These are phyloP conservation scores for Cercospora canescens DNA, from an alignment of 2,329 filamentous ascomycete genomes.

Conservation along the genomic window DNA sequence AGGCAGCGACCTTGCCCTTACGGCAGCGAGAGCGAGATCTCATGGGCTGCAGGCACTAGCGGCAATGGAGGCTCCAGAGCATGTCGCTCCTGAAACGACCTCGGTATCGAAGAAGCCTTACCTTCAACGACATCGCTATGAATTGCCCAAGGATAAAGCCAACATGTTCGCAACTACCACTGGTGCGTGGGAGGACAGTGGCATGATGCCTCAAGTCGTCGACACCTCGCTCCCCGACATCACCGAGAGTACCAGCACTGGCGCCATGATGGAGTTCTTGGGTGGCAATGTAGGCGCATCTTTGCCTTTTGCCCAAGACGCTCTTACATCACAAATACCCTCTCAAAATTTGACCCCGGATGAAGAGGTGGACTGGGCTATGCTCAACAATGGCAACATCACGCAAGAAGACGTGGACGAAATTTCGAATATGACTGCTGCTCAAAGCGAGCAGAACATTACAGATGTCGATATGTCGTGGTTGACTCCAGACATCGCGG, in stretches of 20 bases:
- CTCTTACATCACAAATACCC: constrained; percentile 21
- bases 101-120: constrained; percentile 16
- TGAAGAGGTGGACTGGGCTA: constrained; percentile 7
- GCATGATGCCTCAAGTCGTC: constrained; percentile 30
- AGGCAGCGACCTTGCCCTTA: neutral
- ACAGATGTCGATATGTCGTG: constrained; percentile 10
- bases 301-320: constrained; percentile 31
- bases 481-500: constrained; percentile 5
- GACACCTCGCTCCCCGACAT: constrained; percentile 20
- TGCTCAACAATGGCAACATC: constrained; percentile 13
- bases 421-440: constrained; percentile 22
- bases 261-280: constrained; percentile 35
- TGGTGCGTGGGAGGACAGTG: constrained; percentile 31
- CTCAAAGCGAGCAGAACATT: neutral
- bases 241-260: constrained; percentile 22
- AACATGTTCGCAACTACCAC: constrained; percentile 33
- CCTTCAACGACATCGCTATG: constrained; percentile 30
- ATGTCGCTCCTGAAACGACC: neutral
- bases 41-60: constrained; percentile 18
- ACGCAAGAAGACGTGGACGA: constrained; percentile 24
- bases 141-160: constrained; percentile 30
- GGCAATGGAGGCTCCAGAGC: constrained; percentile 14
- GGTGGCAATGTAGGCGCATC: constrained; percentile 24
- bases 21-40: constrained; percentile 12
- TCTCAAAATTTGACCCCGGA: neutral